A percentile compares a stretch with the other conserved stretches of the same genome.
These are phyloP conservation scores for Arachnomyces sp. DNA, from an alignment of 2,329 filamentous ascomycete genomes.

Conservation along the genomic window DNA sequence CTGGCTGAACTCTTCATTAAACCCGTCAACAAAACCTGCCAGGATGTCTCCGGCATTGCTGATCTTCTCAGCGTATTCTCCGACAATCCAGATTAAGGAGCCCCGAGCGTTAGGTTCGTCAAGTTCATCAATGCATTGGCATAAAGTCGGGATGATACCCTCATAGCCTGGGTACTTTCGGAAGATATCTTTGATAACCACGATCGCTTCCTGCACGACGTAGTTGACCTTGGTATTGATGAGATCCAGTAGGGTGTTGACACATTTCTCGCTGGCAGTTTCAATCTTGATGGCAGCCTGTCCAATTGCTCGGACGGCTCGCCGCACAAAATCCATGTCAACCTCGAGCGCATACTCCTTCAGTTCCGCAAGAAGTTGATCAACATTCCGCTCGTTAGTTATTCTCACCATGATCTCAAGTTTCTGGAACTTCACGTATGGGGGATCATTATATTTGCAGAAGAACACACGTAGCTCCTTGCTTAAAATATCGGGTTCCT, in stretches of 20 bases:
- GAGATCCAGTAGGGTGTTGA: constrained; percentile 84
- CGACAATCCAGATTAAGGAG: constrained; percentile 96
- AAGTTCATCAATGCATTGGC: constrained; percentile 92
- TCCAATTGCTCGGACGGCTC: constrained; percentile 91
- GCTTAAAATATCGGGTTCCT: constrained; percentile 91
- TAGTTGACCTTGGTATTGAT: constrained; percentile 99
- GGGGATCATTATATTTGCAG: constrained; percentile 99
- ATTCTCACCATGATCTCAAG: constrained; percentile 99
- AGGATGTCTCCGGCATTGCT: constrained; percentile 96
- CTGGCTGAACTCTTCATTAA: constrained; percentile 94
- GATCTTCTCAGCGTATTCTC: constrained; percentile 98
- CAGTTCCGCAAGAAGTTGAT: constrained; percentile 85
- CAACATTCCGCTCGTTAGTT: constrained; percentile 93
- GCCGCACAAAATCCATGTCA: constrained; percentile 96
- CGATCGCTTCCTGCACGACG: constrained; percentile 93
- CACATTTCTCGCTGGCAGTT: constrained; percentile 86
- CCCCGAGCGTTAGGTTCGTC: constrained; percentile 89
- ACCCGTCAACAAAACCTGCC: constrained; percentile 81
- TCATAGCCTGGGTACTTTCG: constrained; percentile 97
- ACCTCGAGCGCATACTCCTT: constrained; percentile 98
- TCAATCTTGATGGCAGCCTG: constrained; percentile 99
- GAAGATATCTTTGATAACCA: constrained; percentile 99
- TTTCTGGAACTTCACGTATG: constrained; percentile 95
- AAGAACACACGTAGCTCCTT: constrained; percentile 98
- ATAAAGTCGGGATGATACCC: constrained; percentile 92